Evolutionary conservation across 169 alveolate species (phyloP).

Genomic region (Ophryocystis elektroscirrha): DNA sequence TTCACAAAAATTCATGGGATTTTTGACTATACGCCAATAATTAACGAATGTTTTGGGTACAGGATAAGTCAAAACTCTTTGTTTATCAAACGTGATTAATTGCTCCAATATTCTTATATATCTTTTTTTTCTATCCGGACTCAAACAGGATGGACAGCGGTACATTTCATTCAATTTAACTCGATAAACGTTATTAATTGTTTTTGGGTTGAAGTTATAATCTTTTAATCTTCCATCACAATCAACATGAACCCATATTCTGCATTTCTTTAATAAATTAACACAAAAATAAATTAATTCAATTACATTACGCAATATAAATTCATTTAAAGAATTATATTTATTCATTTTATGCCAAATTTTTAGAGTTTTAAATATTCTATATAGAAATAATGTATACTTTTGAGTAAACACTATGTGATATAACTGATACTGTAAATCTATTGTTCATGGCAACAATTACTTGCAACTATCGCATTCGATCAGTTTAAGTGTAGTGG

Average conservation of each 20-base stretch:
- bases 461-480: slow-evolving; percentile 48
- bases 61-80: slow-evolving; percentile 32
- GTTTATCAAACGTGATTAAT: slow-evolving; percentile 28
- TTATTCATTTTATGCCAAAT: no score
- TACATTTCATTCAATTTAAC: slow-evolving; percentile 15
- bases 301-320: no score
- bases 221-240: no score
- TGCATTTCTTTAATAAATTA: no score
- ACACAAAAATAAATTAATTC: no score
- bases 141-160: slow-evolving; percentile 36
- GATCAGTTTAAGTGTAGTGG: slow-evolving; percentile 24
- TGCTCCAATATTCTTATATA: slow-evolving; percentile 27
- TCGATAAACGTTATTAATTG: slow-evolving; percentile 20
- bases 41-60: slow-evolving; percentile 29
- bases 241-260: no score
- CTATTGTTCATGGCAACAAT: no score
- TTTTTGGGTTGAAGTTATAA: slow-evolving; percentile 35
- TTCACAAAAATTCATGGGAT: slow-evolving; percentile 36
- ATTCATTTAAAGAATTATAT: no score
- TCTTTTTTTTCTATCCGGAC: slow-evolving; percentile 21
- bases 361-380: no score
- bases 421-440: no score
- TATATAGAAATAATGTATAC: no score
- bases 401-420: no score
- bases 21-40: slow-evolving; percentile 39